A percentile compares a stretch with the other conserved stretches of the same genome.
These are phyloP conservation scores for Cladosporium sphaerospermum DNA, from an alignment of 2,329 filamentous ascomycete species.

Conservation along the genomic window DNA sequence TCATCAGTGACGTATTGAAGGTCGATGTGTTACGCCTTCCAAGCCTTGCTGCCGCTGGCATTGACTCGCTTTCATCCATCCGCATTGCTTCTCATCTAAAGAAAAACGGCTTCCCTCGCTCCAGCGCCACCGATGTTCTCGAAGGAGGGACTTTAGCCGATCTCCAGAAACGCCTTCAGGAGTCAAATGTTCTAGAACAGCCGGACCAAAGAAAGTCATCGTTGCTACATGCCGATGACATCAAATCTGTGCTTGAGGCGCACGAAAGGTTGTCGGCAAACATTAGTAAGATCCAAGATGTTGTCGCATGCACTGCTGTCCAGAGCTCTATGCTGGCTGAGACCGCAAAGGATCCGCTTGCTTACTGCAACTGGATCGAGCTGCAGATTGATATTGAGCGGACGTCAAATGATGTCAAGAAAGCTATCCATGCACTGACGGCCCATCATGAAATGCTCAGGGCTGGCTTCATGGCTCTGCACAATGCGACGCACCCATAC, in stretches of 20 bases:
- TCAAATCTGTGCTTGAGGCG: not conserved
- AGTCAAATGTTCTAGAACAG: not conserved
- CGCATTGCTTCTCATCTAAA: slow-evolving; percentile 60
- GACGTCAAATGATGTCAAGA: slow-evolving; percentile 13
- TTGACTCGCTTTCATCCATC: slow-evolving; percentile 63
- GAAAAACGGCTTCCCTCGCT: slow-evolving; percentile 42
- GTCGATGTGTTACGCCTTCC: not conserved
- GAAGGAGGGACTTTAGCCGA: slow-evolving; percentile 43
- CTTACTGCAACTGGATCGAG: slow-evolving; percentile 75
- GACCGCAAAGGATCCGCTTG: slow-evolving; percentile 51
- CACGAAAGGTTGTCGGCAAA: not conserved
- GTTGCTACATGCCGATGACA: not conserved
- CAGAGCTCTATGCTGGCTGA: slow-evolving; percentile 78
- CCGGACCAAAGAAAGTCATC: not conserved
- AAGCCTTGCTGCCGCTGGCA: slow-evolving; percentile 39
- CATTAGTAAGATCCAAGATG: slow-evolving; percentile 27
- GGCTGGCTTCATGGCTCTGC: slow-evolving; percentile 61
- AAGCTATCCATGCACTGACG: slow-evolving; percentile 47
- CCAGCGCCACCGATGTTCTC: slow-evolving; percentile 58
- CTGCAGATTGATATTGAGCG: slow-evolving; percentile 45
- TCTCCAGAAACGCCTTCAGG: not conserved
- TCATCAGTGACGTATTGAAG: slow-evolving; percentile 19
- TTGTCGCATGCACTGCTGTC: slow-evolving; percentile 61
- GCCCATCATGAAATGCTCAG: slow-evolving; percentile 61
- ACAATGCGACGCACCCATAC: slow-evolving; percentile 43